A percentile compares a stretch with the other conserved stretches of the same genome.
These are phyloP conservation scores for Linnemannia zychae DNA, from an alignment of 192 early-diverging fungal genomes.

Conservation along the genomic window DNA sequence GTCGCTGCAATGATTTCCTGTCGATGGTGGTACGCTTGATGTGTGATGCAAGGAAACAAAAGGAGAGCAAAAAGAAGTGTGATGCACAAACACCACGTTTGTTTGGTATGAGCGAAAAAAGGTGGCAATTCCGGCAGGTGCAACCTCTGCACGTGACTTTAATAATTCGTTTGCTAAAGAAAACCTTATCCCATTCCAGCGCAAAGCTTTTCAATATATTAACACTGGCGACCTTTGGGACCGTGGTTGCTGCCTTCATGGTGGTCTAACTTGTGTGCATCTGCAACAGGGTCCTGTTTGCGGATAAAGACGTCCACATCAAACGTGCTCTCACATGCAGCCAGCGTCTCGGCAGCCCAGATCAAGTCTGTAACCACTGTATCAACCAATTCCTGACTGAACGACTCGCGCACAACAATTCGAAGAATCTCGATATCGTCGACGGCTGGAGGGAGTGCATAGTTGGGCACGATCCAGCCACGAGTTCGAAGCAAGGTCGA, in stretches of 20 bases:
- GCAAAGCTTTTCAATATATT: neutral
- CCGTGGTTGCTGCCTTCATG: neutral
- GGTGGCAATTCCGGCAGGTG: too few relatives aligned
- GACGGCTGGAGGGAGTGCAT: constrained; percentile 71
- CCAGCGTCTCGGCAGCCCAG: constrained; percentile 62
- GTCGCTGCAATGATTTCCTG: too few relatives aligned
- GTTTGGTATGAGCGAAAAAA: too few relatives aligned
- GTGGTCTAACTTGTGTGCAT: constrained; percentile 28
- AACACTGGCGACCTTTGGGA: constrained; percentile 10
- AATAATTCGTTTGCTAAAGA: too few relatives aligned
- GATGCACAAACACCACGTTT: too few relatives aligned
- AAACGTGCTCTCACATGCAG: constrained; percentile 23
- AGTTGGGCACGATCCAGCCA: constrained; percentile 85
- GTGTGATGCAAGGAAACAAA: too few relatives aligned
- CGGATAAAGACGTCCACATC: constrained; percentile 17
- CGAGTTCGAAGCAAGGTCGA: constrained; percentile 70
- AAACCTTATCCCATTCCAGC: too few relatives aligned
- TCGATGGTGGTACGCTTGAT: too few relatives aligned
- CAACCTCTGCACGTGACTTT: too few relatives aligned
- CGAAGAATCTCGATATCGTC: constrained; percentile 69
- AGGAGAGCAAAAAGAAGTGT: too few relatives aligned
- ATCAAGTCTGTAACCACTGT: constrained; percentile 64
- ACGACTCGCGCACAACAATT: constrained; percentile 75
- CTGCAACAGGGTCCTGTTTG: constrained; percentile 17
- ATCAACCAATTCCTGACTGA: constrained; percentile 67